Evolutionary conservation across 768 basidiomycete species (phyloP), one percentile per base, ranked within the genome.

Genomic region (Suillus cothurnatus): DNA sequence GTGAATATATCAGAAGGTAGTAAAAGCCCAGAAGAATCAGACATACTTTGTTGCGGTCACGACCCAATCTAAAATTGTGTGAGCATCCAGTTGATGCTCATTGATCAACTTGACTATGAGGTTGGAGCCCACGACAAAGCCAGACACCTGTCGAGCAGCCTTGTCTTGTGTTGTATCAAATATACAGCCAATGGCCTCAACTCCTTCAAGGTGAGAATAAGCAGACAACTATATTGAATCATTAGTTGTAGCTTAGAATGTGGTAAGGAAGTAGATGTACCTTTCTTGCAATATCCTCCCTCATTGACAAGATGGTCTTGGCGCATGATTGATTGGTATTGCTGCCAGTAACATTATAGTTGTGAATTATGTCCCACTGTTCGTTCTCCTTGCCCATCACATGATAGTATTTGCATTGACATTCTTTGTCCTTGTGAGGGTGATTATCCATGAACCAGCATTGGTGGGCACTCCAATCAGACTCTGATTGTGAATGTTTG

Each of bases 211-310:
- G 8, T 8, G 19, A 43, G 41, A 43, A 43, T 43, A 43, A 8
- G 41, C 41, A 47, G 45, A 47, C 45, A 47, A 47, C 45, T 47
- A 1, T 47, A 47, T 47, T 23, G 45, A 47, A n/a, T 47, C 45
- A 47, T 12, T 23, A 47, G 45, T 47, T 1, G 3, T 47, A 47
- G 12, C 5, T 11, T 47, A 47, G 45, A 47, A 47, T 47, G 45
- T 4, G n/a, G n/a, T 11, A 11, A 47, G 9, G 45, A 47, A 21
- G 45, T 47, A 47, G 45, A 47, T 47, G 45, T 49, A 49, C 47
- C 47, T 49, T 49, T 49, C 47, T 49, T 49, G 47, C 47, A n/a
- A 49, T 49, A n/a, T 49, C 47, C 47, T 23, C 47, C 47, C 47
- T 49, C 47, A 49, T 49, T 49, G 47, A 49, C 47, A 49, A 49